Evolutionary conservation across 1,139 yeast species (phyloP).

Genomic region (Candida tetrigidarum): DNA sequence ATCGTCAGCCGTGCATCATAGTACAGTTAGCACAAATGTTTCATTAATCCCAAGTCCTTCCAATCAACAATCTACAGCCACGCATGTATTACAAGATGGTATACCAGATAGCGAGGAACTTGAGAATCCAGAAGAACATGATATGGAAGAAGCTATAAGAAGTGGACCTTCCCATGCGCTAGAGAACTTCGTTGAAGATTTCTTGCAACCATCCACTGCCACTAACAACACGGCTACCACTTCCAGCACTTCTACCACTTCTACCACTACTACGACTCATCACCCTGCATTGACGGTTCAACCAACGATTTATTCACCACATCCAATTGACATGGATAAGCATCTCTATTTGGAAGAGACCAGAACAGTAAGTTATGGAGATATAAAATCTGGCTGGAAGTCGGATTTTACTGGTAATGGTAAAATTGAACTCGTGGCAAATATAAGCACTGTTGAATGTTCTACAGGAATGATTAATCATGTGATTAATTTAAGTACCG

Average conservation of each 20-base stretch:
- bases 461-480: constrained; percentile 55
- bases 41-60: constrained; percentile 19
- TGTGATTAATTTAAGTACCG: constrained; percentile 31
- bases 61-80: constrained; percentile 10
- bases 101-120: constrained; percentile 11
- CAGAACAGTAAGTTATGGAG: constrained; percentile 76
- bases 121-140: constrained; percentile 11
- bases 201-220: constrained; percentile 17
- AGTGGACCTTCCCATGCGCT: constrained; percentile 30
- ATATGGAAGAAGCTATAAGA: constrained; percentile 17
- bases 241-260: background rate
- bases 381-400: constrained; percentile 91
- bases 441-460: constrained; percentile 58
- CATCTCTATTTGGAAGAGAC: constrained; percentile 70
- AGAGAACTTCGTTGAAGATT: constrained; percentile 37
- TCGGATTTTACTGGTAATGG: constrained; percentile 83
- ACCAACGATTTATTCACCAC: constrained; percentile 12
- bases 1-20: constrained; percentile 36
- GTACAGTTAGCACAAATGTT: constrained; percentile 41
- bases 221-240: no score
- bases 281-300: constrained; percentile 9
- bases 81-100: constrained; percentile 8
- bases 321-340: constrained; percentile 20
- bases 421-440: constrained; percentile 74
- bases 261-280: constrained; percentile 2